These are phyloP conservation scores for Entomophthora muscae DNA, from an alignment of 371 early-diverging fungal genomes.

Conservation along the genomic window DNA sequence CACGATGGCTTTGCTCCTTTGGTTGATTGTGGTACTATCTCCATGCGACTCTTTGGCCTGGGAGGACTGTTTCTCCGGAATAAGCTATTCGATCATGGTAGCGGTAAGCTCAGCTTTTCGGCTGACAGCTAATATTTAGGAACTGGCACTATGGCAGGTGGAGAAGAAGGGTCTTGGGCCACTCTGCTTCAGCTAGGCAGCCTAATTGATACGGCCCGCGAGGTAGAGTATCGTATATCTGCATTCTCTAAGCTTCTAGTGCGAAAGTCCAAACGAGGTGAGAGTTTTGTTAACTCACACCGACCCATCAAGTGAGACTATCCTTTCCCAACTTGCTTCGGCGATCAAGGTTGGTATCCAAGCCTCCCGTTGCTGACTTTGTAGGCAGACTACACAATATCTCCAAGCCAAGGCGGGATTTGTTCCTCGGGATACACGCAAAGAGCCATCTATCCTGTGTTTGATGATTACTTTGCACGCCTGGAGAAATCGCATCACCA, in stretches of 20 bases:
- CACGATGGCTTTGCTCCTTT: conserved; percentile 34
- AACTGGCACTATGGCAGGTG: conserved; percentile 41
- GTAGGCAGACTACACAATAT: neutral
- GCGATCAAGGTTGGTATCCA: conserved; percentile 35
- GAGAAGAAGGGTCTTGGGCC: conserved; percentile 48
- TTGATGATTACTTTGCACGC: neutral
- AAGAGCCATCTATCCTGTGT: neutral
- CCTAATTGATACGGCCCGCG: conserved; percentile 35
- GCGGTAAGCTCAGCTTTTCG: conserved; percentile 20
- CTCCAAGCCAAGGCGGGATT: neutral
- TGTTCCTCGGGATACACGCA: neutral
- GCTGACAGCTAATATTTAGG: conserved; percentile 14
- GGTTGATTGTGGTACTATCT: conserved; percentile 37
- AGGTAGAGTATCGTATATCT: conserved; percentile 18
- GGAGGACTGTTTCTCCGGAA: conserved; percentile 46
- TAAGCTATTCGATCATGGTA: conserved; percentile 50
- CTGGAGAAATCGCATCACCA: neutral
- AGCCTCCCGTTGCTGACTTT: too few relatives aligned
- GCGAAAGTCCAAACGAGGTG: conserved; percentile 33
- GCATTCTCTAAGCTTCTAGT: too few relatives aligned
- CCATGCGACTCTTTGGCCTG: conserved; percentile 37
- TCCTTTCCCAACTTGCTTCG: conserved; percentile 39
- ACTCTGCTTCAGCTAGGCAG: conserved; percentile 46
- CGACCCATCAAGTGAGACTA: conserved; percentile 40
- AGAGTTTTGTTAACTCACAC: conserved; percentile 39